These are phyloP conservation scores for Daldinia grandis DNA, from an alignment of 495 filamentous ascomycete genomes.

Conservation along the genomic window DNA sequence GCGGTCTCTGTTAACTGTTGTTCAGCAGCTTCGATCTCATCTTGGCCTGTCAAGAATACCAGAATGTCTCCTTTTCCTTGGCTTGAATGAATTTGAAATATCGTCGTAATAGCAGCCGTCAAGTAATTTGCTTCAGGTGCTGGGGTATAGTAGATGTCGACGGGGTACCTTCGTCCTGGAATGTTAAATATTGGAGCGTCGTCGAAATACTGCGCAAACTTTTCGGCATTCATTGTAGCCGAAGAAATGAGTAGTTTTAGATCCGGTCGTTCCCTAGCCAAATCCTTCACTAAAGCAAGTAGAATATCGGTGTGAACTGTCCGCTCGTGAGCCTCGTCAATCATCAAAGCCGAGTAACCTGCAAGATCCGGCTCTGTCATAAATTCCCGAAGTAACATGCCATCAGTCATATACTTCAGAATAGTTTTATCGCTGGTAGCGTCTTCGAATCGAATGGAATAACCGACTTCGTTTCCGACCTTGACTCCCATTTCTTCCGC, in stretches of 20 bases:
- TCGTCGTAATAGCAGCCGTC: conserved; percentile 87
- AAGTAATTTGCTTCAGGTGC: conserved; percentile 96
- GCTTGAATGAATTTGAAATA: conserved; percentile 95
- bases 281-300: conserved; percentile 89
- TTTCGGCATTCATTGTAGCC: conserved; percentile 93
- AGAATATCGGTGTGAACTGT: conserved; percentile 92
- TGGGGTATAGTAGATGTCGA: conserved; percentile 91
- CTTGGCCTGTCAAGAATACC: conserved; percentile 89
- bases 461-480: conserved; percentile 92
- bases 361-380: conserved; percentile 87
- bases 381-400: conserved; percentile 93
- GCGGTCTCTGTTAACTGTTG: conserved; percentile 82
- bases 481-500: conserved; percentile 94
- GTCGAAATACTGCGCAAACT: conserved; percentile 93
- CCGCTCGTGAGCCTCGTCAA: conserved; percentile 97
- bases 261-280: conserved; percentile 84
- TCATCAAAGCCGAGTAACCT: conserved; percentile 91
- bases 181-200: conserved; percentile 96
- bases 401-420: conserved; percentile 98
- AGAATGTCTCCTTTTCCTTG: conserved; percentile 89
- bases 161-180: conserved; percentile 87
- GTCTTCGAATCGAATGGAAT: conserved; percentile 96
- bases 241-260: conserved; percentile 93
- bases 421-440: conserved; percentile 91
- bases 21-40: conserved; percentile 88